Percentiles rank a stretch among this genome's conserved stretches.
phyloP scores from a whole-genome alignment of 192 early-diverging fungal species.

The Mortierella antarctica region DNA sequence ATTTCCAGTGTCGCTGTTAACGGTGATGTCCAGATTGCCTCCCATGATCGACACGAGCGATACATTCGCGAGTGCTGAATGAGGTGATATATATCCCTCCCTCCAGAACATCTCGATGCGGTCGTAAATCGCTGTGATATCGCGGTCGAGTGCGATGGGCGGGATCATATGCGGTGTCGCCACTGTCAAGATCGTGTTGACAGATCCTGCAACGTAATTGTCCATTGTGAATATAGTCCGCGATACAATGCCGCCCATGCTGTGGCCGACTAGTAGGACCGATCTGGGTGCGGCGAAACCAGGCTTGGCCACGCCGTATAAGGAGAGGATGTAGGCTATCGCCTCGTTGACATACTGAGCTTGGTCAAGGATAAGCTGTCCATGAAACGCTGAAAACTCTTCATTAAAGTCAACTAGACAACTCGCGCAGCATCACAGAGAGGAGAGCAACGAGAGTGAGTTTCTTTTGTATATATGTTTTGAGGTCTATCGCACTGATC shows the following conservation, averaged over 20 bases:
- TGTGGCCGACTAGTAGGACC: conserved; percentile 90
- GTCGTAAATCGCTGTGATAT: conserved; percentile 71
- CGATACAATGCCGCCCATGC: conserved; percentile 98
- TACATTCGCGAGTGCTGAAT: conserved; percentile 55
- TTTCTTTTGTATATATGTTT: neutral
- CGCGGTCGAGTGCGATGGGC: conserved; percentile 76
- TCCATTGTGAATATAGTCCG: conserved; percentile 76
- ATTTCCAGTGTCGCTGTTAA: conserved; percentile 82
- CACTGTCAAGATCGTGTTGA: conserved; percentile 88
- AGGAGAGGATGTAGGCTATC: conserved; percentile 78
- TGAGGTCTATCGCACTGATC: neutral
- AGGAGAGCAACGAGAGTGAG: neutral
- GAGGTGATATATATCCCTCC: conserved; percentile 47
- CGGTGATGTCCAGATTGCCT: conserved; percentile 86
- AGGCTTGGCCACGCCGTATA: conserved; percentile 66
- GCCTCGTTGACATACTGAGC: conserved; percentile 87
- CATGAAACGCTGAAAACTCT: conserved; percentile 92
- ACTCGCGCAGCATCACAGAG: conserved; percentile 33
- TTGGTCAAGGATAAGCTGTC: conserved; percentile 85
- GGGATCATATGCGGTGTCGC: conserved; percentile 89
- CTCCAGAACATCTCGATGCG: conserved; percentile 79
- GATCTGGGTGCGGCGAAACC: conserved; percentile 65
- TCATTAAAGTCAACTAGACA: conserved; percentile 81
- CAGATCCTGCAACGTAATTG: conserved; percentile 75
- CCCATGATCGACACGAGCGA: conserved; percentile 90